Evolutionary conservation across 2,329 filamentous ascomycete species (phyloP).

Genomic region (Trichoderma citrinoviride): DNA sequence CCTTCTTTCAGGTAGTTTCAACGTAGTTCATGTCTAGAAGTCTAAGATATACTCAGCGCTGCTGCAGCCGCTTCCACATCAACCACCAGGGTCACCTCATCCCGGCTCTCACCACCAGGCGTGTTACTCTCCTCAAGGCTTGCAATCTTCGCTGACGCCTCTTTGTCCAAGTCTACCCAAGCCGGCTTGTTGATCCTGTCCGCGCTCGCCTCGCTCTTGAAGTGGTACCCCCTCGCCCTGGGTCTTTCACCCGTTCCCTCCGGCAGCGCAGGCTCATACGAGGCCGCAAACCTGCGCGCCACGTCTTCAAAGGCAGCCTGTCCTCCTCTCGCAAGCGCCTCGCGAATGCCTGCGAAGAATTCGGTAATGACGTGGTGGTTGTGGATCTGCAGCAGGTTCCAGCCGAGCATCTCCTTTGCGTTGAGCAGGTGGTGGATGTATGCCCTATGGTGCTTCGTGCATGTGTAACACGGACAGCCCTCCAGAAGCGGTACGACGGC

Average conservation of each 20-base stretch:
- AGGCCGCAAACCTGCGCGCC: slow-evolving; percentile 41
- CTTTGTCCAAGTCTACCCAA: slow-evolving; percentile 55
- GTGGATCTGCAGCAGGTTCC: slow-evolving; percentile 89
- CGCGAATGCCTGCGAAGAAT: slow-evolving; percentile 72
- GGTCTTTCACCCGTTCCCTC: slow-evolving; percentile 74
- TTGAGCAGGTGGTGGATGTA: slow-evolving; percentile 84
- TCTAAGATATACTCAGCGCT: not conserved
- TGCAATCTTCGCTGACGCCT: not conserved
- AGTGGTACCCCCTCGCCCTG: slow-evolving; percentile 77
- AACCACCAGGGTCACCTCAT: not conserved
- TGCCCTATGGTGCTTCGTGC: slow-evolving; percentile 77
- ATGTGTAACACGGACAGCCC: slow-evolving; percentile 78
- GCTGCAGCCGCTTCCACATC: slow-evolving; percentile 7
- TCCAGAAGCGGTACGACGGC: slow-evolving; percentile 61
- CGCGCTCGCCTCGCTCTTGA: slow-evolving; percentile 65
- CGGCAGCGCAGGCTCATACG: slow-evolving; percentile 71
- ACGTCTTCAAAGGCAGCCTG: slow-evolving; percentile 57
- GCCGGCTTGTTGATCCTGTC: slow-evolving; percentile 66
- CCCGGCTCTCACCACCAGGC: not conserved
- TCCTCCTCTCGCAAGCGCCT: slow-evolving; percentile 55
- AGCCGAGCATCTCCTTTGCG: slow-evolving; percentile 95
- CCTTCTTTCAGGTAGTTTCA: not conserved
- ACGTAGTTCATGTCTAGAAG: not conserved
- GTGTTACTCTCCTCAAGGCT: not conserved
- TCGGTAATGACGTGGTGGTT: slow-evolving; percentile 71